Evolutionary conservation across 345 rosid species (phyloP).

Genomic region (Anastatica hierochuntica): DNA sequence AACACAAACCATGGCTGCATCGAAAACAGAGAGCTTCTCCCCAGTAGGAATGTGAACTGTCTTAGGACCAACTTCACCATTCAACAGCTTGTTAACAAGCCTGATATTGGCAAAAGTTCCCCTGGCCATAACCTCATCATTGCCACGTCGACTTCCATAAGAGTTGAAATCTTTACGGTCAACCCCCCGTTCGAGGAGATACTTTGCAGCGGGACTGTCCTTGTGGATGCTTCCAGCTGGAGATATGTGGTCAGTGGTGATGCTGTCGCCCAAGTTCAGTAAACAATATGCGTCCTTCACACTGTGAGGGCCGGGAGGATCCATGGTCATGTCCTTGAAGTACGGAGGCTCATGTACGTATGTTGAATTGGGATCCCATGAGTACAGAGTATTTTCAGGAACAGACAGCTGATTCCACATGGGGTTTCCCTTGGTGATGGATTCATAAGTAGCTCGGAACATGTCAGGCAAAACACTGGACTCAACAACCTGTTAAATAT

Average conservation of each 20-base stretch:
- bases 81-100: constrained; percentile 88
- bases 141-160: constrained; percentile 98
- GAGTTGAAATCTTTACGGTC: constrained; percentile 78
- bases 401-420: constrained; percentile 81
- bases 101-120: constrained; percentile 98
- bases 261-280: constrained; percentile 80
- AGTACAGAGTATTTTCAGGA: constrained; percentile 51
- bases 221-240: constrained; percentile 93
- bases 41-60: constrained; percentile 90
- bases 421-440: constrained; percentile 79
- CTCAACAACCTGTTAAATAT: constrained; percentile 53
- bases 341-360: constrained; percentile 88
- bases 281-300: constrained; percentile 87
- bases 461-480: constrained; percentile 78
- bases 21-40: constrained; percentile 88
- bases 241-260: constrained; percentile 89
- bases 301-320: constrained; percentile 69
- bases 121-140: constrained; percentile 94
- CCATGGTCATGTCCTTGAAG: constrained; percentile 87
- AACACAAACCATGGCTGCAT: constrained; percentile 61
- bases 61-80: constrained; percentile 94
- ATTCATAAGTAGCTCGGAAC: constrained; percentile 82
- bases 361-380: constrained; percentile 80
- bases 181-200: constrained; percentile 56
- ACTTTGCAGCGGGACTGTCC: constrained; percentile 87